Base-by-base conservation (phyloP, 495 filamentous ascomycete species). In the Parathielavia appendiculata region DNA sequence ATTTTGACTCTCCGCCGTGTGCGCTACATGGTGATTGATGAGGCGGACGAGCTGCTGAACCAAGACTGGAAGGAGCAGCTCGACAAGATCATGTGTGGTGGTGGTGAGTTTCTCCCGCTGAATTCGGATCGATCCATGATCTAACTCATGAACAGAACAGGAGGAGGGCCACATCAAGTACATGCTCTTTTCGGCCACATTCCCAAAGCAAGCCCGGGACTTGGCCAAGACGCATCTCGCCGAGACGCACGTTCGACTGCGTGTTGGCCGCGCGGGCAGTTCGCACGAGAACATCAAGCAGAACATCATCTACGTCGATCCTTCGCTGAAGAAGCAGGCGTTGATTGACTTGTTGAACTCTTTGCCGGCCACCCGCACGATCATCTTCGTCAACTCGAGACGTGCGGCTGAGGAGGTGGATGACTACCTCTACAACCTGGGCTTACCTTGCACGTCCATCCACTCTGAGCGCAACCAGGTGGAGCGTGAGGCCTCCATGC, bases 151-250 rank as follows among this genome's bases (percentile, higher is more conserved):
- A 44, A 50, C 75, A 71, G 93, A 95, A 47, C 84, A 89, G 51
- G 89, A 96, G 63, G 87, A 84, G 6, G 87, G 91, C 54, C 76
- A 78, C 79, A 90, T 78, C 73, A 84, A 73, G 19, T 96, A 88
- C 74, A 76, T 96, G 80, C 90, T 98, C 81, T 97, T 97, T 62
- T 96, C 90, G 2, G 93, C 93, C 12, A 97, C 93, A 0, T 97
- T 97, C 68, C 85, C 88, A 20, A 88, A 86, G 73, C 69, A 73
- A 0, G 84, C 86, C 63, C 91, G 90, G 41, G 74, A 86, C 36
- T 72, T 97, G 32, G 93, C 92, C 8, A 81, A 80, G 43, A 74
- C 86, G 11, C 88, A 90, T 67, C 80, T 98, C 54, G 75, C 83
- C 2, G 73, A 80, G 51, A 82, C 86, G 50, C 83, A 90, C 63